A percentile compares a stretch with the other conserved stretches of the same genome.
Conservation (phyloP, 139 green algal genomes). For the Eudorina sp. region DNA sequence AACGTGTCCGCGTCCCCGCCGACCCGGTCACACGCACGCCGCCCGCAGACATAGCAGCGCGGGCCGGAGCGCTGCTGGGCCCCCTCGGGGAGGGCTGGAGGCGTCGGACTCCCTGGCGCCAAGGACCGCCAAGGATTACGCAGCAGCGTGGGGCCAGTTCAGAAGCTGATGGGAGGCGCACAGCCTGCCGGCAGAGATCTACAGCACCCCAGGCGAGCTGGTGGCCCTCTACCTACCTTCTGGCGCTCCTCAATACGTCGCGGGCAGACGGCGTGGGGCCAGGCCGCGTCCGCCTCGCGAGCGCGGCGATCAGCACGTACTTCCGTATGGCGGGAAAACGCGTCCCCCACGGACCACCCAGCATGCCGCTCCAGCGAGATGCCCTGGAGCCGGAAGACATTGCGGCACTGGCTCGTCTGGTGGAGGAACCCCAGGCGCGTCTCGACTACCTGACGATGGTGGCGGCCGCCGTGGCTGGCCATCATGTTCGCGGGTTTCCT, state of each 20-base stretch:
- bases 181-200: not conserved
- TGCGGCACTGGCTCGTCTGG: not conserved
- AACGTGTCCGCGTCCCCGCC: not conserved
- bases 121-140: not conserved
- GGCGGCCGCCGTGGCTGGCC: not conserved
- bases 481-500: slow-evolving; percentile 29
- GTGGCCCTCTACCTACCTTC: not conserved
- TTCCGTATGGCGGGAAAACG: not conserved
- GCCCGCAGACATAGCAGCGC: not conserved
- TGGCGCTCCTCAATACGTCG: not conserved
- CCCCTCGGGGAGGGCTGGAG: not conserved
- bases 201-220: not conserved
- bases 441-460: not conserved
- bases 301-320: not conserved
- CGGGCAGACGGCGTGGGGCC: not conserved
- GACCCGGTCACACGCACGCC: not conserved
- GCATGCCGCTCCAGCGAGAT: not conserved
- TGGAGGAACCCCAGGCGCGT: not conserved
- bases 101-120: too few species aligned
- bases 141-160: not conserved
- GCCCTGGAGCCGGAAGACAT: not conserved
- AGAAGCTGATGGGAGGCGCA: not conserved
- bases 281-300: not conserved
- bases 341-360: not conserved
- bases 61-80: not conserved